These are phyloP conservation scores for Leptomonas pyrrhocoris DNA, from an alignment of 208 protist species.

Conservation along the genomic window DNA sequence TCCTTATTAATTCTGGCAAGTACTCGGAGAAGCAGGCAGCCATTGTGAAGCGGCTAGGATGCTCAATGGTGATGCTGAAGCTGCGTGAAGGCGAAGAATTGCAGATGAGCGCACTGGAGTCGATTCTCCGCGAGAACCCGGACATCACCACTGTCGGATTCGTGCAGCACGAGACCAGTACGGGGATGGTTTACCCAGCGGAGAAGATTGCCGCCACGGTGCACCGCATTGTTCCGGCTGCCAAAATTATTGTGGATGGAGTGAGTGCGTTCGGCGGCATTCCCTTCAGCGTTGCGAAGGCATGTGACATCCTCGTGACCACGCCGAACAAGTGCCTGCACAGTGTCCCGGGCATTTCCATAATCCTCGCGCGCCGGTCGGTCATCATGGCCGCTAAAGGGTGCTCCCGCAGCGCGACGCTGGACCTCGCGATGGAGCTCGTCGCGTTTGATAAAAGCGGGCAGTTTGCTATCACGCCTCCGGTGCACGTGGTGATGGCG, in stretches of 20 bases:
- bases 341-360: constrained; percentile 84
- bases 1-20: constrained; percentile 84
- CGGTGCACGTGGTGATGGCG: constrained; percentile 84
- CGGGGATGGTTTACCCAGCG: constrained; percentile 88
- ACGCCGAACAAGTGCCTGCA: constrained; percentile 92
- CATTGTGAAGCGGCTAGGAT: constrained; percentile 66
- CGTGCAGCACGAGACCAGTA: constrained; percentile 91
- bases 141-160: constrained; percentile 78
- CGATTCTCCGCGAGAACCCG: constrained; percentile 48
- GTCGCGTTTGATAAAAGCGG: constrained; percentile 67
- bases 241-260: constrained; percentile 81
- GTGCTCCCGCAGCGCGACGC: constrained; percentile 50
- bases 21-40: constrained; percentile 82
- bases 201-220: constrained; percentile 62
- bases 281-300: constrained; percentile 49
- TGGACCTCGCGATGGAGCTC: constrained; percentile 77
- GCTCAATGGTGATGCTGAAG: constrained; percentile 53
- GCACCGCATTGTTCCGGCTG: constrained; percentile 45
- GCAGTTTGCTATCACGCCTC: constrained; percentile 83
- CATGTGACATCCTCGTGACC: constrained; percentile 76
- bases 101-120: constrained; percentile 47
- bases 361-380: constrained; percentile 56
- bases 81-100: constrained; percentile 70
- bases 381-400: constrained; percentile 62
- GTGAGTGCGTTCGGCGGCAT: constrained; percentile 89